Evolutionary conservation across 2,329 filamentous ascomycete species (phyloP).

Genomic region (Elsinoe ampelina): DNA sequence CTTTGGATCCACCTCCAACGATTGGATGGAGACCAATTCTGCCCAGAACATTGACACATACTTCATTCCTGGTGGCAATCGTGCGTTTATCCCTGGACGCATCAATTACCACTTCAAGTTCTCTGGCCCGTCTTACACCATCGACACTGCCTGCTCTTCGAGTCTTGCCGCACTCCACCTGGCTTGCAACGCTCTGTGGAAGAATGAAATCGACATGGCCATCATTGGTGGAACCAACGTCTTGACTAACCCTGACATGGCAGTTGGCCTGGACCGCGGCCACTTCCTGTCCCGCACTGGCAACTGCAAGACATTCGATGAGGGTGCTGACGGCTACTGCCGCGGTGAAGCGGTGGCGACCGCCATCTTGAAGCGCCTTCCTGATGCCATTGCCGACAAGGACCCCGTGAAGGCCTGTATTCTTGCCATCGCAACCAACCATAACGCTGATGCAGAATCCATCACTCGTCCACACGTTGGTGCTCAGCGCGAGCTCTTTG

Average conservation of each 20-base stretch:
- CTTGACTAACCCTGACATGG: conserved; percentile 22
- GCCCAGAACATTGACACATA: conserved; percentile 22
- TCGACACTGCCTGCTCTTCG: conserved; percentile 27
- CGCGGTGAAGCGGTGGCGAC: conserved; percentile 23
- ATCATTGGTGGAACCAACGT: conserved; percentile 25
- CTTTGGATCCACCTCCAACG: conserved; percentile 20
- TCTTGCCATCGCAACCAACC: conserved; percentile 20
- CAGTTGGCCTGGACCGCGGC: conserved; percentile 21
- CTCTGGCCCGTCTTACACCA: conserved; percentile 20
- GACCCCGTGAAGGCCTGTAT: conserved; percentile 26
- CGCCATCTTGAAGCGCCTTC: conserved; percentile 25
- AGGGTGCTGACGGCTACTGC: conserved; percentile 25
- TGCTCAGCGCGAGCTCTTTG: conserved; percentile 17
- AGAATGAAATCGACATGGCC: conserved; percentile 23
- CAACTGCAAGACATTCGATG: conserved; percentile 22
- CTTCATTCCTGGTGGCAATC: conserved; percentile 21
- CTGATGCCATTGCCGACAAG: conserved; percentile 27
- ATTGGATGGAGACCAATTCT: conserved; percentile 21
- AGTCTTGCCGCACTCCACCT: conserved; percentile 19
- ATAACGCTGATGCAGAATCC: conserved; percentile 21
- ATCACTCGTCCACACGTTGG: conserved; percentile 24
- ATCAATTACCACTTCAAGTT: conserved; percentile 24
- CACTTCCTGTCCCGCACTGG: conserved; percentile 20
- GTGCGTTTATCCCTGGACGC: conserved; percentile 22
- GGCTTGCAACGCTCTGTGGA: conserved; percentile 24